A percentile compares a stretch with the other conserved stretches of the same genome.
Evolutionary conservation across 768 basidiomycete genomes (phyloP).

Genomic region (Leccinum boreale): DNA sequence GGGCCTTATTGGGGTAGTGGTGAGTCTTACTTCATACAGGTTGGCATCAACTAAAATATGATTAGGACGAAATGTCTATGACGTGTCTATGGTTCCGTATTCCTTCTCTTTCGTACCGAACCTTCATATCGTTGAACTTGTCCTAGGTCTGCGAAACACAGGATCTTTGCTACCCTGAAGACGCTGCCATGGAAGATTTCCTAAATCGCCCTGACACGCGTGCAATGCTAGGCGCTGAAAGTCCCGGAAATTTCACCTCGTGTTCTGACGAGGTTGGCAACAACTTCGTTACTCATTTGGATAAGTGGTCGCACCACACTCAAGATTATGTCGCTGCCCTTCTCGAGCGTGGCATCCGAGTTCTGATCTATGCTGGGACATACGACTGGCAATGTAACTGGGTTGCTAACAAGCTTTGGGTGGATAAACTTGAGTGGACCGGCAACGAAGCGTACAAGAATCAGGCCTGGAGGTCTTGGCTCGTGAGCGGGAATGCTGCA

Average conservation of each 20-base stretch:
- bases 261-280: constrained; percentile 52
- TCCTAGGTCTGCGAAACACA: constrained; percentile 23
- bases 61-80: constrained; percentile 50
- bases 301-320: constrained; percentile 56
- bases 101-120: background rate
- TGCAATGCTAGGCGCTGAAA: constrained; percentile 44
- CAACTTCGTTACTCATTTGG: constrained; percentile 54
- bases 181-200: constrained; percentile 40
- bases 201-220: constrained; percentile 46
- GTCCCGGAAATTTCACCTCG: constrained; percentile 48
- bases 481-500: constrained; percentile 48
- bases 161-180: constrained; percentile 39
- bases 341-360: constrained; percentile 50
- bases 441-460: constrained; percentile 45
- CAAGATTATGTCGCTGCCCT: constrained; percentile 56
- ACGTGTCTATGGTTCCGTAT: constrained; percentile 47
- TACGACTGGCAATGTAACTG: constrained; percentile 61
- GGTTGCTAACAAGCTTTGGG: constrained; percentile 64
- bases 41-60: background rate
- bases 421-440: constrained; percentile 57
- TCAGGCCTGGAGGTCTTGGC: constrained; percentile 50
- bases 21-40: constrained; percentile 18
- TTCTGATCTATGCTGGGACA: constrained; percentile 54
- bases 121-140: constrained; percentile 1
- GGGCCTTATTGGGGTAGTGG: constrained; percentile 37